phyloP scores from a whole-genome alignment of 129 eudicot genomes.

The Helianthus tuberosus region DNA sequence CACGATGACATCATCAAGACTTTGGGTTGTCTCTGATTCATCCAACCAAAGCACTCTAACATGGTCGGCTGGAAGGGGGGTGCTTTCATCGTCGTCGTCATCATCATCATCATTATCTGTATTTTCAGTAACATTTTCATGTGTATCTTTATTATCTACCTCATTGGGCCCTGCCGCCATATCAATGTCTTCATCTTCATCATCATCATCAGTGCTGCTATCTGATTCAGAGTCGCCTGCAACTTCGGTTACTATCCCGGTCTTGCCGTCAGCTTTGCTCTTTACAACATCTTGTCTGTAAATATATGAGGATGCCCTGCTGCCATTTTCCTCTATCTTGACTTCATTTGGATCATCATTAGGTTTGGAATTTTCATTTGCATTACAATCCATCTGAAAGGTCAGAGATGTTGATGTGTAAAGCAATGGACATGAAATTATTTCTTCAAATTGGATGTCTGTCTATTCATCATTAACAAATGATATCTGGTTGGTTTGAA shows the following conservation, averaged over 20 bases:
- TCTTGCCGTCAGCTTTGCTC: slow-evolving; percentile 55
- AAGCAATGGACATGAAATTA: no score
- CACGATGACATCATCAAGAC: slow-evolving; percentile 58
- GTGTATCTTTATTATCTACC: slow-evolving; percentile 38
- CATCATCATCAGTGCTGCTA: slow-evolving; percentile 69
- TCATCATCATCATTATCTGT: slow-evolving; percentile 29
- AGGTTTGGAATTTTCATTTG: slow-evolving; percentile 14
- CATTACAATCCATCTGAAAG: slow-evolving; percentile 13
- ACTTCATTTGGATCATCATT: neutral
- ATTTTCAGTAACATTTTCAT: slow-evolving; percentile 38
- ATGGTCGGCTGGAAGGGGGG: slow-evolving; percentile 74
- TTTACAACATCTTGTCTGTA: slow-evolving; percentile 94
- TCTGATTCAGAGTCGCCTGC: slow-evolving; percentile 98
- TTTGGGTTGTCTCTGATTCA: slow-evolving; percentile 73
- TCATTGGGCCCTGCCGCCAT: slow-evolving; percentile 31
- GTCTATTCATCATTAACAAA: neutral
- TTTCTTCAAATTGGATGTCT: neutral
- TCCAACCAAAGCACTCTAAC: slow-evolving; percentile 94
- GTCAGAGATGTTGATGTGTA: no score
- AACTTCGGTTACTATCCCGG: slow-evolving; percentile 89
- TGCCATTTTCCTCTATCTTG: slow-evolving; percentile 40
- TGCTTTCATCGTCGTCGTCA: slow-evolving; percentile 33
- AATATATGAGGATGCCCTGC: slow-evolving; percentile 43
- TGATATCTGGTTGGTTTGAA: neutral
- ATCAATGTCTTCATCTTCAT: slow-evolving; percentile 53